Evolutionary conservation across 2,329 filamentous ascomycete genomes (phyloP), one percentile per base, ranked within the genome.

Genomic region (Claviceps pazoutovae): DNA sequence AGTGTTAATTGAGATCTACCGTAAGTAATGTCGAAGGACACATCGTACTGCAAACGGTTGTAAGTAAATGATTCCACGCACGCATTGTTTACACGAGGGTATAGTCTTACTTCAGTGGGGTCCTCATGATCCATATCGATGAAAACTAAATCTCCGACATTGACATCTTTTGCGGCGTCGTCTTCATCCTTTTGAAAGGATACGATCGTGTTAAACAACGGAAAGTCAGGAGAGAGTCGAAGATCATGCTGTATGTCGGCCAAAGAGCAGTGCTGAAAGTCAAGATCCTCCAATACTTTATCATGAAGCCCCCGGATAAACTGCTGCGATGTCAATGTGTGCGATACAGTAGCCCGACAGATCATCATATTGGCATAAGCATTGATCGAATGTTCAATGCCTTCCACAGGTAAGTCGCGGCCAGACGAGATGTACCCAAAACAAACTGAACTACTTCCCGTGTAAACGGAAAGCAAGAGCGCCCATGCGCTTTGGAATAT

Each of bases 251-350:
- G 71, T 14, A 75, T 71, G 45, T 69, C 68, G 3, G 71, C 71
- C 17, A 74, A 62, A 2, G 75, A 76, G 56, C 71, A 74, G 52
- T 66, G 69, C 54, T 78, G 75, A 55, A 68, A 1, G 68, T 63
- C 53, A 78, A 65, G 43, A 69, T 70, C 44, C 65, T 61, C 19
- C 13, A 74, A 66, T 13, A 73, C 72, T 51, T 75, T 68, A 11
- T 63, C 61, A 42, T 76, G 74, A 1, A 75, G 1, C 59, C 11
- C 16, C 45, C 43, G 42, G 8, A 50, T 53, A 13, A 77, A 61
- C 1, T 65, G 51, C 44, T 66, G 50, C 55, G 62, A 73, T 55
- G 54, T 64, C 59, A 4, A 76, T 62, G 11, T 4, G 5, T 17
- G 21, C n/a, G 50, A 43, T 5, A 51, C 43, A 38, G 48, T 21